Percentiles rank a stretch among this genome's conserved stretches.
phyloP scores from a whole-genome alignment of 139 green algal species.

The Zygnema cylindricum region DNA sequence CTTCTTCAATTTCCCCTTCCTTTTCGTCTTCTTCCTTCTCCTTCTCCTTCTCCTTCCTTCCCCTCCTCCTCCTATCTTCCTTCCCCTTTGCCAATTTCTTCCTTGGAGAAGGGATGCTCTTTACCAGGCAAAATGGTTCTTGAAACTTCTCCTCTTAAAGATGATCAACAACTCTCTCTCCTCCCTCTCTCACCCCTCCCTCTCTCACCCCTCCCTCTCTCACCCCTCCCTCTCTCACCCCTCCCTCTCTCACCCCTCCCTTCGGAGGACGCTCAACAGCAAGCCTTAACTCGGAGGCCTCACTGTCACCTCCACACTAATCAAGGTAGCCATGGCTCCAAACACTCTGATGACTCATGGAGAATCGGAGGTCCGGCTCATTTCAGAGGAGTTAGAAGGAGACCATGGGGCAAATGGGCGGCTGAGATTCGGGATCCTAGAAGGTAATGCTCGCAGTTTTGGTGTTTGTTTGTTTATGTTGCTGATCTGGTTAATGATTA shows the following conservation, averaged over 20 bases:
- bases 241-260: not conserved
- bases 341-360: not conserved
- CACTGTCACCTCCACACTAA: not conserved
- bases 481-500: not conserved
- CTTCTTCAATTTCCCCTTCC: not conserved
- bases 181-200: not conserved
- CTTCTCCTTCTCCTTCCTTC: not conserved
- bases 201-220: not conserved
- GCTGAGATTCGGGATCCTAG: conserved; percentile 97
- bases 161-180: no score
- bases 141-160: no score
- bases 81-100: no score
- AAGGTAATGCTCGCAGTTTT: no score
- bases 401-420: conserved; percentile 96
- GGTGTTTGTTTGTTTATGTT: not conserved
- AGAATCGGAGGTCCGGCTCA: not conserved
- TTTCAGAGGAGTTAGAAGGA: conserved; percentile 87
- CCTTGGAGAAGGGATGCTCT: no score
- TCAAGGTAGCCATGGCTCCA: not conserved
- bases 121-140: no score
- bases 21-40: not conserved
- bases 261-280: not conserved
- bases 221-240: not conserved
- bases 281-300: not conserved
- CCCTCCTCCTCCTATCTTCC: no score